phyloP scores from a whole-genome alignment of 2,329 filamentous ascomycete species.

The Colletotrichum sp. region DNA sequence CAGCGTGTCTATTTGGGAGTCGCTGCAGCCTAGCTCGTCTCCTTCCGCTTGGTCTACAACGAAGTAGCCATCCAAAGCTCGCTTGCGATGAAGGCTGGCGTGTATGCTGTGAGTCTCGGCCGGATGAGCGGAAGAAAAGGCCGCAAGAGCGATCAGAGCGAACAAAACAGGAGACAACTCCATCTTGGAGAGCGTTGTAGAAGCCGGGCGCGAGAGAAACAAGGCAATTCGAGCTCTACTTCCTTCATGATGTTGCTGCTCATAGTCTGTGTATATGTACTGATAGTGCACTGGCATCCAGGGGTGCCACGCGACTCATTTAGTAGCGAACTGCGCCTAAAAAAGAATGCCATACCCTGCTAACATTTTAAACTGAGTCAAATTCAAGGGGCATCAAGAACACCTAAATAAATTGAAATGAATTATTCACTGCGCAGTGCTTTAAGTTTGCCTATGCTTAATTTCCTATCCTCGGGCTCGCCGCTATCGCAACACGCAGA shows the following conservation, averaged over 20 bases:
- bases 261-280: background rate
- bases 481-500: background rate
- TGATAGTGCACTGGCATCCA: background rate
- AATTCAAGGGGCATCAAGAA: background rate
- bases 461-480: background rate
- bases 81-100: background rate
- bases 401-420: background rate
- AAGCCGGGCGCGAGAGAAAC: background rate
- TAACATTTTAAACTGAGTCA: background rate
- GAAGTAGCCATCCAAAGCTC: background rate
- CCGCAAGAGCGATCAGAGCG: background rate
- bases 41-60: background rate
- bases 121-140: background rate
- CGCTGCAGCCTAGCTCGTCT: background rate
- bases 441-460: background rate
- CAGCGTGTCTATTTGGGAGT: background rate
- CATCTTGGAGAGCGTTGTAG: background rate
- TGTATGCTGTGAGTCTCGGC: background rate
- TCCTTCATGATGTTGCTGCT: background rate
- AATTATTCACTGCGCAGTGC: background rate
- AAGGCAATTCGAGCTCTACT: background rate
- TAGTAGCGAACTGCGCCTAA: background rate
- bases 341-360: background rate
- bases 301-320: background rate
- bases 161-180: background rate